Conservation (phyloP, 768 basidiomycete genomes). For the Pisolithus microcarpus region DNA sequence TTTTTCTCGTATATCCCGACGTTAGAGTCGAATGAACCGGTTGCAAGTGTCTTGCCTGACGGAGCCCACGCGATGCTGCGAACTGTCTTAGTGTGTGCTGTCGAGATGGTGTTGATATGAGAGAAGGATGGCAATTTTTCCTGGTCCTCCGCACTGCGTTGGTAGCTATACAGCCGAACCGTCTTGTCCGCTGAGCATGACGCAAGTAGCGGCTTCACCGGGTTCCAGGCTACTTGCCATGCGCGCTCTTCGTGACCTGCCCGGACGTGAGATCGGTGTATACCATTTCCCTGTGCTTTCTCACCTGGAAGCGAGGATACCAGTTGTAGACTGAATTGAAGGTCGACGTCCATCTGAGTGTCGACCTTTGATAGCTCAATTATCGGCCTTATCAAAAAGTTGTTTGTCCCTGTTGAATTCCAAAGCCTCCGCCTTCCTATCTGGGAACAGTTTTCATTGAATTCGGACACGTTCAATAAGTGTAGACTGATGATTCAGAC, state of each 20-base stretch:
- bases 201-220: slow-evolving; percentile 69
- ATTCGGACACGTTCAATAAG: neutral
- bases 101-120: slow-evolving; percentile 60
- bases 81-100: slow-evolving; percentile 85
- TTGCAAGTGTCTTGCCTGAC: slow-evolving; percentile 77
- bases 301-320: slow-evolving; percentile 20
- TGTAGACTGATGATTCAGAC: slow-evolving; percentile 61
- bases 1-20: slow-evolving; percentile 87
- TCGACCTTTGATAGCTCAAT: neutral
- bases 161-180: slow-evolving; percentile 77
- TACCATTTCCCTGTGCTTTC: neutral
- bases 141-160: slow-evolving; percentile 16
- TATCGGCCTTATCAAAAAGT: slow-evolving; percentile 9
- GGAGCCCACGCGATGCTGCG: slow-evolving; percentile 85
- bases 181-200: slow-evolving; percentile 95
- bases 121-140: slow-evolving; percentile 36
- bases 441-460: neutral
- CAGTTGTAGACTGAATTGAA: slow-evolving; percentile 15
- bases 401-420: slow-evolving; percentile 23
- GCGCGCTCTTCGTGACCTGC: slow-evolving; percentile 76
- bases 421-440: slow-evolving; percentile 9
- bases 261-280: neutral
- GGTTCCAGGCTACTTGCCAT: slow-evolving; percentile 90
- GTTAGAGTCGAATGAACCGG: slow-evolving; percentile 90
- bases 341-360: slow-evolving; percentile 13